A percentile compares a stretch with the other conserved stretches of the same genome.
Conservation (phyloP, 108 stramenopile genomes). For the Cyclotella choctawhatcheeana region DNA sequence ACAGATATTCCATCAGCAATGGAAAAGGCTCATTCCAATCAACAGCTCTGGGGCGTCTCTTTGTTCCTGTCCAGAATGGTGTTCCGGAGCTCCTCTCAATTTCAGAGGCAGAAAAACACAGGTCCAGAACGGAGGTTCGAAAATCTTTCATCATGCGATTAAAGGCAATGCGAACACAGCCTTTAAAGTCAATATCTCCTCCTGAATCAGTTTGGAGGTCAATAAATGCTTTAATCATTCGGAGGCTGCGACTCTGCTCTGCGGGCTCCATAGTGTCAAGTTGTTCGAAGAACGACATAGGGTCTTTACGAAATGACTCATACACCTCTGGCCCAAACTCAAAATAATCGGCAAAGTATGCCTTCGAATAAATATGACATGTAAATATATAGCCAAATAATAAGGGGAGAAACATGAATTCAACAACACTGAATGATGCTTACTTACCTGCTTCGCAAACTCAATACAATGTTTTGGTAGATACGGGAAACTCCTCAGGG, state of each 20-base stretch:
- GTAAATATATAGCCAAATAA: too few species aligned
- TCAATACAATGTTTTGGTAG: slow-evolving; percentile 91
- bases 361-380: too few species aligned
- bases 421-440: too few species aligned
- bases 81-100: slow-evolving; percentile 60
- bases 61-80: slow-evolving; percentile 82
- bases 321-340: slow-evolving; percentile 60
- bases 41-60: slow-evolving; percentile 75
- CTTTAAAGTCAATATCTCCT: slow-evolving; percentile 52
- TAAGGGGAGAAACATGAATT: too few species aligned
- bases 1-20: slow-evolving; percentile 71
- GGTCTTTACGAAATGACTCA: slow-evolving; percentile 54
- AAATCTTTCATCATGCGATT: slow-evolving; percentile 58
- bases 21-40: slow-evolving; percentile 62
- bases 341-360: slow-evolving; percentile 63
- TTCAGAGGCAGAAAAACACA: slow-evolving; percentile 52
- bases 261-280: slow-evolving; percentile 52
- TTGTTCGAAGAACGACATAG: slow-evolving; percentile 51
- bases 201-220: slow-evolving; percentile 54
- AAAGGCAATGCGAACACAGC: slow-evolving; percentile 56
- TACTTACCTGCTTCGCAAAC: slow-evolving; percentile 82
- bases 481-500: slow-evolving; percentile 84
- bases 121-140: slow-evolving; percentile 50
- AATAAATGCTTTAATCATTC: slow-evolving; percentile 55
- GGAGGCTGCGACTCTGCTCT: slow-evolving; percentile 53